Base-by-base conservation (phyloP, 192 early-diverging fungal species). In the Phycomyces nitens region DNA sequence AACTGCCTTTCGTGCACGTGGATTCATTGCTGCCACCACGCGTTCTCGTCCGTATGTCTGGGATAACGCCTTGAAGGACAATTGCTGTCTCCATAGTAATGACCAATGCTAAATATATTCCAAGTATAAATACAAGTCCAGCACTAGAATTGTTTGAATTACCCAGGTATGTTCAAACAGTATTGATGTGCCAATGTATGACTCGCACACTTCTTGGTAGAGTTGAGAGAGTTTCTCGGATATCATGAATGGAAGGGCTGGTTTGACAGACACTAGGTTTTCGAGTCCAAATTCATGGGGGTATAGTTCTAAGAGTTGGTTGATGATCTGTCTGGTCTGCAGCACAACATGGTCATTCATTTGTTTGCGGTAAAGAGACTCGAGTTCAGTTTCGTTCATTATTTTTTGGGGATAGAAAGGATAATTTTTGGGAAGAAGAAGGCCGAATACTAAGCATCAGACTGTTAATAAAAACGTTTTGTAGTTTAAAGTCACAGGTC, bases 91-190 rank as follows among this genome's bases (percentile, higher is more conserved):
- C 70, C 70, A 72, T 4, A 66, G 26, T 27, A 72, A 53, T 29
- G 58, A 55, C 70, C 70, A 72, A 29, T 72, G 65, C 70, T 72
- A 58, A n/a, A 18, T 14, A 1, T 41, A 9, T 57, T 47, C n/a
- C 20, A 22, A n/a, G 27, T 11, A 29, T 43, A 14, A n/a, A 22
- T 10, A n/a, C 11, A 21, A 20, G 22, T 47, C 15, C 34, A 16
- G 11, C 41, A n/a, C n/a, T n/a, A n/a, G n/a, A n/a, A n/a, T n/a
- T 34, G 29, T 34, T 2, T 34, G 7, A 5, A 34, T 73, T 73
- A 73, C 65, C 71, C 71, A 73, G 9, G 60, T 51, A 57, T 68
- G 55, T 51, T 73, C 71, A 60, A 73, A 73, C 16, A 18, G 22
- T 9, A 73, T 21, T 7, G 26, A 22, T 18, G 63, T 68, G 12